Percentiles rank a stretch among this genome's conserved stretches.
phyloP scores from a whole-genome alignment of 768 basidiomycete genomes.

The Clathrus columnatus region DNA sequence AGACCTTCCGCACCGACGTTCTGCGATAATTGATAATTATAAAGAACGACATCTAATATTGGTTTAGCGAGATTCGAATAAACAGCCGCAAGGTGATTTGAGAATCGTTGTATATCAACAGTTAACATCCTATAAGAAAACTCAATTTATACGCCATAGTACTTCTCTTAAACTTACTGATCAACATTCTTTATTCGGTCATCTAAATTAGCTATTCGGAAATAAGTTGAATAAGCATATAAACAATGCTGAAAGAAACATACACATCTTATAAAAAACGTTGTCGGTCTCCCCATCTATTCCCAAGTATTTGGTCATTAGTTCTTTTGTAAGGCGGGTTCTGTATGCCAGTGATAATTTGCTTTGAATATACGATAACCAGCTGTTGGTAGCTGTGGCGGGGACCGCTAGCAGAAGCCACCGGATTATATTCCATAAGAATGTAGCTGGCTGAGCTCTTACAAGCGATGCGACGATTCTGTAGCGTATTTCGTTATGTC shows the following conservation, averaged over 20 bases:
- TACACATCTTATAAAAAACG: conserved; percentile 89
- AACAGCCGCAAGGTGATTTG: conserved; percentile 82
- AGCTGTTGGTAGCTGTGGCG: conserved; percentile 88
- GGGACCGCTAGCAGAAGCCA: conserved; percentile 93
- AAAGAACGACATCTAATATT: conserved; percentile 82
- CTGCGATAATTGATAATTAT: conserved; percentile 90
- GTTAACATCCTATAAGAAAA: conserved; percentile 72
- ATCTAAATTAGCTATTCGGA: conserved; percentile 70
- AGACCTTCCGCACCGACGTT: conserved; percentile 94
- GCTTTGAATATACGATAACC: conserved; percentile 89
- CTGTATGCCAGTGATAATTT: conserved; percentile 87
- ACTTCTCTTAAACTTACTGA: conserved; percentile 42
- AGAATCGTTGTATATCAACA: conserved; percentile 91
- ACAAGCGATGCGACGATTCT: conserved; percentile 96
- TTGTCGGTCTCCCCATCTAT: conserved; percentile 67
- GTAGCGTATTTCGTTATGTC: not conserved
- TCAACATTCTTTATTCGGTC: conserved; percentile 95
- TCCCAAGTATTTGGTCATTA: conserved; percentile 79
- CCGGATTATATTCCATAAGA: conserved; percentile 75
- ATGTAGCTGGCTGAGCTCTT: conserved; percentile 67
- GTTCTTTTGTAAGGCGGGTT: conserved; percentile 74
- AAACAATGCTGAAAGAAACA: conserved; percentile 18
- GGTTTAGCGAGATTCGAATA: conserved; percentile 95
- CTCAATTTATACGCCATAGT: not conserved
- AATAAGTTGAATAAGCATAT: not conserved